Base-by-base conservation (phyloP, 768 basidiomycete genomes). In the Tremella mesenterica region DNA sequence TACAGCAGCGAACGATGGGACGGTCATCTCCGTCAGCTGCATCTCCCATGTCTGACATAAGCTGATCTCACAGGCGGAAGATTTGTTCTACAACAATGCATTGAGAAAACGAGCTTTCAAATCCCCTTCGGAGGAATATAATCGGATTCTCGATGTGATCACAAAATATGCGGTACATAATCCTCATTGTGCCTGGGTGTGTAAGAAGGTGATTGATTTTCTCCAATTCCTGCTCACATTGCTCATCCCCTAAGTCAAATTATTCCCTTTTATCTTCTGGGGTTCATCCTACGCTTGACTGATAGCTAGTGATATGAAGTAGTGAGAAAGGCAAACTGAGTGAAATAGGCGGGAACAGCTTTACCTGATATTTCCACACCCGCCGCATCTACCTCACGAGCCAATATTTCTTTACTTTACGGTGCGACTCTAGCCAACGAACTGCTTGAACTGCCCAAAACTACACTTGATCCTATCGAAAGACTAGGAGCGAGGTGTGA, bases 111-210 rank as follows among this genome's bases (percentile, higher is more conserved):
- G 87, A 2, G 86, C 91, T 1, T 78, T 97, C 50, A 83, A 86
- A 30, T 85, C 82, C 52, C 75, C 84, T 3, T 85, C 89, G 1
- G 93, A 97, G 60, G 95, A 99, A 68, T 96, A 93, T 71, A 79
- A 83, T 4, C 81, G 88, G 29, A 90, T 97, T 38, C 78, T 97
- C 1, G 88, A 93, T 57, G 87, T 97, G 9, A 78, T 97, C 25
- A 88, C 87, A 2, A 86, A 85, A 57, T 99, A 99, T 67, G 89
- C 95, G 0, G 79, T 92, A 9, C 95, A 99, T 70, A 97, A 99
- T 68, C 81, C 93, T 0, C 81, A 79, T 10, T 82, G 91, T 2
- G 80, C 90, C 0, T 93, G 96, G 75, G 77, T 83, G 0, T 96
- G 92, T 78, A 92, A 87, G 73, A 97, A 96, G 81, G 89, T 85